A percentile compares a stretch with the other conserved stretches of the same genome.
Conservation (phyloP, 768 basidiomycete species). For the Mycena polygramma region DNA sequence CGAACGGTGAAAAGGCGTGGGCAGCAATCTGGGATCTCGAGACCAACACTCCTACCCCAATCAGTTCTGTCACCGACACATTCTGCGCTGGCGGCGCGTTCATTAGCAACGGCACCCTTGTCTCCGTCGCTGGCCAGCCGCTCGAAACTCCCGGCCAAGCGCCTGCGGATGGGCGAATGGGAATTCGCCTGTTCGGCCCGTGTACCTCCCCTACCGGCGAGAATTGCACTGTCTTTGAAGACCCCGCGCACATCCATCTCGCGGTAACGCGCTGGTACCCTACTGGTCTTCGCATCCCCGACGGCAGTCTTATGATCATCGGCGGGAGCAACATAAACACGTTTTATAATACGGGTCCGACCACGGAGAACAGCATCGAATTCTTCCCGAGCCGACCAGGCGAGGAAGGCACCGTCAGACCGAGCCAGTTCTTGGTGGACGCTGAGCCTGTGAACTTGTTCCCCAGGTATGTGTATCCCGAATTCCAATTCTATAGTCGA, state of each 20-base stretch:
- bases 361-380: constrained; percentile 35
- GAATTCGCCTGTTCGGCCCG: constrained; percentile 43
- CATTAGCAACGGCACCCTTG: constrained; percentile 40
- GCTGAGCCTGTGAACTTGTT: constrained; percentile 40
- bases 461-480: constrained; percentile 33
- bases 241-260: constrained; percentile 39
- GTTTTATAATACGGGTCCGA: constrained; percentile 34
- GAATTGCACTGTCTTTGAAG: constrained; percentile 42
- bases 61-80: constrained; percentile 36
- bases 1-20: constrained; percentile 38
- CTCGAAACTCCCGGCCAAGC: constrained; percentile 23
- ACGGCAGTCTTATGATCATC: constrained; percentile 41
- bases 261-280: constrained; percentile 43
- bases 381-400: constrained; percentile 41
- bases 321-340: constrained; percentile 53
- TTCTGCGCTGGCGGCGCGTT: constrained; percentile 41
- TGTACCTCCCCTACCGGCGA: constrained; percentile 39
- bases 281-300: constrained; percentile 38
- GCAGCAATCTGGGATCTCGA: constrained; percentile 40
- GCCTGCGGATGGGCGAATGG: constrained; percentile 37
- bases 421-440: constrained; percentile 37
- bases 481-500: constrained; percentile 45
- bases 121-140: constrained; percentile 34
- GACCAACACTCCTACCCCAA: constrained; percentile 36
- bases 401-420: constrained; percentile 32